Base-by-base conservation (phyloP, 495 filamentous ascomycete species). In the Aspergillus wentii region DNA sequence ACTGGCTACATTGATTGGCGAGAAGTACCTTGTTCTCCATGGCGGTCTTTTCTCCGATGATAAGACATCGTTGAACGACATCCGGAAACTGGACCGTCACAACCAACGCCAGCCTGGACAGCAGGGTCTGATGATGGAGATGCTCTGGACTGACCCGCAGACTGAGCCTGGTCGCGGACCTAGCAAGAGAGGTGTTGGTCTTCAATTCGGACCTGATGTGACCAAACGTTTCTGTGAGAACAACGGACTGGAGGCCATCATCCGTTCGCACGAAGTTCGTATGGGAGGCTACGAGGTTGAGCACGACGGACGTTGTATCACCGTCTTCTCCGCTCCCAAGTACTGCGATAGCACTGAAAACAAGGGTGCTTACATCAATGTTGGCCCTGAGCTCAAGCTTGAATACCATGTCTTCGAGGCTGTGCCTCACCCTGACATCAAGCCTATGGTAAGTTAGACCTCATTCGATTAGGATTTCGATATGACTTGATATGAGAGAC, bases 81-180 rank as follows among this genome's bases (percentile, higher is more conserved):
- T 99, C 51, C 75, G 94, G 33, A 94, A 91, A 64, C 71, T 97
- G 26, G 79, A 97, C 59, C 77, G 92, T 48, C 90, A 96, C 64
- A 80, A 76, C 59, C 94, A 97, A 68, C 76, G 86, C 18, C 92
- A 99, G 54, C 92, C 92, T n/a, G 94, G 94, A 16, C 92, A 97
- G 58, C 61, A 82, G 30, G 92, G 92, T 20, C 67, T 99, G 49
- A 99, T 99, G 92, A 97, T 99, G 92, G 92, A 99, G 62, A 99
- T 99, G 94, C 78, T 99, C 14, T 99, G 92, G 92, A 97, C 92
- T 1, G 92, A 99, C 55, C 92, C 92, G 9, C 92, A 97, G 57
- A 68, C 80, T 0, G 69, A 78, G 44, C 85, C 86, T 31, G 92
- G 92, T 17, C 79, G 92, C 35, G 87, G 89, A 7, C 94, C 91